A percentile compares a stretch with the other conserved stretches of the same genome.
These are phyloP conservation scores for Metschnikowia henanensis DNA, from an alignment of 805 yeast genomes.

Conservation along the genomic window DNA sequence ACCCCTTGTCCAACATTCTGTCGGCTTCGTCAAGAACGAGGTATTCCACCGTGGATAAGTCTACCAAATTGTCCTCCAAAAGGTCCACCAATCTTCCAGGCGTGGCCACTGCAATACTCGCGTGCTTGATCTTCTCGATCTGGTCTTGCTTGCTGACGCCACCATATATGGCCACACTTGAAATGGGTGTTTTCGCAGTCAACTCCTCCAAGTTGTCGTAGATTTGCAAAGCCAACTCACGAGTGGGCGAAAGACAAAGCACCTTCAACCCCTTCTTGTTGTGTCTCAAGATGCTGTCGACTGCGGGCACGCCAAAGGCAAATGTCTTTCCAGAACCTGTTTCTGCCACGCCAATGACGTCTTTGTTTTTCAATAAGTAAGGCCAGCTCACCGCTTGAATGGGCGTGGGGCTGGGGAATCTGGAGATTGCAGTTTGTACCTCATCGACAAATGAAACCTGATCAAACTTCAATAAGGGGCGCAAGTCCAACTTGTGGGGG, in stretches of 20 bases:
- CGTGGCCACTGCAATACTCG: conserved; percentile 89
- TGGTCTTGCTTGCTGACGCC: conserved; percentile 98
- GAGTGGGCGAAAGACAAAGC: conserved; percentile 90
- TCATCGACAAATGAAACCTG: conserved; percentile 54
- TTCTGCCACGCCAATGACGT: conserved; percentile 96
- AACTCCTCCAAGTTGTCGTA: conserved; percentile 76
- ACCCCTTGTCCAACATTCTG: conserved; percentile 97
- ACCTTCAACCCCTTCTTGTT: conserved; percentile 61
- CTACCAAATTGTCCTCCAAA: conserved; percentile 82
- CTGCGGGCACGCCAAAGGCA: conserved; percentile 98
- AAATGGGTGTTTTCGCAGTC: conserved; percentile 58
- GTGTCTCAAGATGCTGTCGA: conserved; percentile 58
- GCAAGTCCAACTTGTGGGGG: conserved; percentile 47
- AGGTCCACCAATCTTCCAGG: conserved; percentile 97
- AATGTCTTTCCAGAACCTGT: conserved; percentile 98
- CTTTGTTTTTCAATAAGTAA: conserved; percentile 70
- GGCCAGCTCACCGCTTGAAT: conserved; percentile 98
- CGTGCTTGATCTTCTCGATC: conserved; percentile 60
- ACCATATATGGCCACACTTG: conserved; percentile 88
- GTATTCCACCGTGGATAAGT: conserved; percentile 65
- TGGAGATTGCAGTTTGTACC: conserved; percentile 59
- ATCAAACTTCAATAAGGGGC: conserved; percentile 71
- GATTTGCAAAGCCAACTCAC: conserved; percentile 95
- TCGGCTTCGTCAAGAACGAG: conserved; percentile 97
- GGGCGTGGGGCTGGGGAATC: conserved; percentile 91